Evolutionary conservation across 2,329 filamentous ascomycete species (phyloP), one percentile per base, ranked within the genome.

Genomic region (Aureobasidium uvarum): DNA sequence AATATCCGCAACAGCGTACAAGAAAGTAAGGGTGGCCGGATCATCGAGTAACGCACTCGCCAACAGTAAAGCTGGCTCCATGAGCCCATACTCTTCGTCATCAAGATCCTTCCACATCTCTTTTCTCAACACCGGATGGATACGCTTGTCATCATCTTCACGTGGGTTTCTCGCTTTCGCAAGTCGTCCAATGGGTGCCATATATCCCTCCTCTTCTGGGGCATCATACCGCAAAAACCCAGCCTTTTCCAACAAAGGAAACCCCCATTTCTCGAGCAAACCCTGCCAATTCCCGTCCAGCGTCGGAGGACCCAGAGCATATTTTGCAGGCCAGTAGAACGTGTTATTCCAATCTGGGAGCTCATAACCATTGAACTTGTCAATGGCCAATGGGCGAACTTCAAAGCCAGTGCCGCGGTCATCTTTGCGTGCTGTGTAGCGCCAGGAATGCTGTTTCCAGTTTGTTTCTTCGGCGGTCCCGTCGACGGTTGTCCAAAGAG

Each of bases 11-110:
- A 58, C 43, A 2, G 41, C 41, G 20, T 48, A n/a, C 5, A 60
- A 48, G 7, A 46, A 38, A 4, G 20, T 8, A 1, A 60, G 5
- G 2, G 56, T 48, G 5, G 10, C 38, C 2, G 39, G 41, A 7
- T 60, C 56, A n/a, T 60, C 56, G 5, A 60, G 56, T 5, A 46
- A 20, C 3, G 56, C 56, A 38, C 5, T 60, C 1, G 56, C 56
- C 13, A 60, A 28, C 23, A 46, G 39, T 2, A 48, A 5, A 5
- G 41, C 39, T 2, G 41, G 56, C 13, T 36, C n/a, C 23, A 60
- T 3, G 1, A 60, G 5, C 3, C 36, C 8, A 7, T 36, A 60
- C 2, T 60, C 28, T 0, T 48, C 31, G 5, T 60, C 56, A 25
- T 38, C 5, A 18, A 60, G 11, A 11, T 38, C 28, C 2, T 16